Conservation (phyloP, 441 rosid genomes). For the Euphorbia celastroides region DNA sequence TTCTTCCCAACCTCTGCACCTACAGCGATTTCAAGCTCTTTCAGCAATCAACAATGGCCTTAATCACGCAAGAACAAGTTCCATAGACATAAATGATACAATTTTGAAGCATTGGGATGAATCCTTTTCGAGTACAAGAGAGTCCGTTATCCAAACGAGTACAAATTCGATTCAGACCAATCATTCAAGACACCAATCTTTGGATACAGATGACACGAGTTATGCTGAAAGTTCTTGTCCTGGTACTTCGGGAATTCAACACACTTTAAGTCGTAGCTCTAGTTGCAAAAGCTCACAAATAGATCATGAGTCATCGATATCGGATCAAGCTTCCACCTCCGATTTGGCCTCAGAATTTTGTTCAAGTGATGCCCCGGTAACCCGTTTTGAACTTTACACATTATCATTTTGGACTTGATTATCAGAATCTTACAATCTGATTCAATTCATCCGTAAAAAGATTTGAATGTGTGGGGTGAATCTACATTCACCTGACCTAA, state of each 20-base stretch:
- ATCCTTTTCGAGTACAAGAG: slow-evolving; percentile 26
- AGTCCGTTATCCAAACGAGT: slow-evolving; percentile 24
- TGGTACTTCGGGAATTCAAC: slow-evolving; percentile 30
- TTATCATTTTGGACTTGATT: too few species aligned
- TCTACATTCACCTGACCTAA: too few species aligned
- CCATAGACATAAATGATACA: slow-evolving; percentile 23
- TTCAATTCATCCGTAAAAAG: too few species aligned
- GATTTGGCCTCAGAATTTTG: slow-evolving; percentile 42
- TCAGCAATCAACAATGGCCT: slow-evolving; percentile 30
- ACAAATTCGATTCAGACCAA: slow-evolving; percentile 28
- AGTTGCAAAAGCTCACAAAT: slow-evolving; percentile 40
- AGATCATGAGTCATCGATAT: slow-evolving; percentile 40
- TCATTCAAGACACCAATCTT: slow-evolving; percentile 34
- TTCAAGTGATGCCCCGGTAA: slow-evolving; percentile 42
- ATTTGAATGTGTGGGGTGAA: too few species aligned
- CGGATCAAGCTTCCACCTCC: slow-evolving; percentile 52
- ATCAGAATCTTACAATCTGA: too few species aligned
- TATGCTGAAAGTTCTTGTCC: slow-evolving; percentile 33
- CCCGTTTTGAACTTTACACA: background rate
- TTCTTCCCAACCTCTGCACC: slow-evolving; percentile 29
- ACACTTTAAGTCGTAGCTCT: slow-evolving; percentile 35
- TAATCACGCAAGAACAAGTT: slow-evolving; percentile 33
- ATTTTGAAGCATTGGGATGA: too few species aligned
- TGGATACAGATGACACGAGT: slow-evolving; percentile 35
- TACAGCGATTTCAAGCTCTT: slow-evolving; percentile 49